Evolutionary conservation across 768 basidiomycete species (phyloP).

Genomic region (Pleurotus sapidus): DNA sequence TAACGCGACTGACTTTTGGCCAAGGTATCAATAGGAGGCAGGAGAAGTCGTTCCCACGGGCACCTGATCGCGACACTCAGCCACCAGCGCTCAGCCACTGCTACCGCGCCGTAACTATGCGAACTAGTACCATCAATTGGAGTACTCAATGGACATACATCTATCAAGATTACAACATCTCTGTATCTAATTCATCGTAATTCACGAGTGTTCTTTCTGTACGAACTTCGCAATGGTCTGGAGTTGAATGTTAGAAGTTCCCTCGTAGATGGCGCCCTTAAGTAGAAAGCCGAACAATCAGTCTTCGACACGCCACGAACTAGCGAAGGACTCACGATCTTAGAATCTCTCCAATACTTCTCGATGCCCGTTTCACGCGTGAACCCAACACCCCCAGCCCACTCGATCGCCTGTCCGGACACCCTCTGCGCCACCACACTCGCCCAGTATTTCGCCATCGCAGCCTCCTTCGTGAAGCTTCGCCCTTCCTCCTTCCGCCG

Average conservation of each 20-base stretch:
- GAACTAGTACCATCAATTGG: too few species aligned
- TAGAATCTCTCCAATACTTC: slow-evolving; percentile 96
- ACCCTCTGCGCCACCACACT: slow-evolving; percentile 89
- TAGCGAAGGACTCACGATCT: slow-evolving; percentile 59
- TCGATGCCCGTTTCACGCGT: slow-evolving; percentile 94
- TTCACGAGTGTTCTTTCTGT: slow-evolving; percentile 76
- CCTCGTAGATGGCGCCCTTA: slow-evolving; percentile 89
- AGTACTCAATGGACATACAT: not conserved
- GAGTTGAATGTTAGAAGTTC: slow-evolving; percentile 97
- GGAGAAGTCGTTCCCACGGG: too few species aligned
- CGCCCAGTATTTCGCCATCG: slow-evolving; percentile 96
- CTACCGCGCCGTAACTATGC: too few species aligned
- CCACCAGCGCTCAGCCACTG: too few species aligned
- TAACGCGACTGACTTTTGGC: too few species aligned
- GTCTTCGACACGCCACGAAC: not conserved
- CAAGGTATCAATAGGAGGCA: too few species aligned
- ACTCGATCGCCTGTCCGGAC: slow-evolving; percentile 89
- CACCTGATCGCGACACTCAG: too few species aligned
- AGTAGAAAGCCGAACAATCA: too few species aligned
- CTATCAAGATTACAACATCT: not conserved
- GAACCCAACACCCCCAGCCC: slow-evolving; percentile 92
- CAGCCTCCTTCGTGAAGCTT: slow-evolving; percentile 88
- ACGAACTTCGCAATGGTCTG: slow-evolving; percentile 94
- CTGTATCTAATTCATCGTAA: not conserved
- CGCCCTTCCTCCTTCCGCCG: slow-evolving; percentile 89